Base-by-base conservation (phyloP, 1,139 yeast genomes). In the Kazachstania sp. region DNA sequence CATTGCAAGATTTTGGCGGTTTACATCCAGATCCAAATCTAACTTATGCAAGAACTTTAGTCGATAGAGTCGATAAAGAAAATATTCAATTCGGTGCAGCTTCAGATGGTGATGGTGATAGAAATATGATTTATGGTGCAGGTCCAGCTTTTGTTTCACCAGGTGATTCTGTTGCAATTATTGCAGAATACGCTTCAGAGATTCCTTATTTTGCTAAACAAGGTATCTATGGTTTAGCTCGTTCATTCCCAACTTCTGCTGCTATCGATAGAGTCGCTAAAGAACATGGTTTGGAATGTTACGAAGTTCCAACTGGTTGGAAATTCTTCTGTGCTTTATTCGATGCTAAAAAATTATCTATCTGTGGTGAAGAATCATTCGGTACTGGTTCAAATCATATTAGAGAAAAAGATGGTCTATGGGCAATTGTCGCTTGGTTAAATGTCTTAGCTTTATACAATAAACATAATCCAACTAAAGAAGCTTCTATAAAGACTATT, bases 241-340 rank as follows among this genome's bases (percentile, higher is more conserved):
- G 99, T 66, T 86, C 96, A n/a, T 92, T 92, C 97, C 99, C 99
- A 48, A 92, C 99, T 8, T 83, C 95, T 12, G 90, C 86, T 36
- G 98, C 98, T 36, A 78, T 92, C 59, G 98, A 92, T 62, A 74
- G 84, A 50, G 99, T 92, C 31, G 98, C 97, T 37, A 79, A 79
- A 65, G 74, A 74, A 51, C 82, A 87, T 66, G 83, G 83, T 23
- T 72, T 92, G 54, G 70, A 83, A 46, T 74, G 83, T 54, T 92
- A 92, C 68, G 98, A 94, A 70, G 98, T 94, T 7, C 99, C 99
- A 51, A 92, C 99, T 20, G 99, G 99, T 39, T 92, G 99, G 99
- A 92, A 92, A 69, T 92, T 92, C 66, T 92, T 92, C 77, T 88
- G 97, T 69, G 92, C 95, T 6, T 72, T 92, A 55, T 92, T 92